Percentiles rank a stretch among this genome's conserved stretches.
Conservation (phyloP, 75 land plant genomes). For the Selaginella tamariscina region DNA sequence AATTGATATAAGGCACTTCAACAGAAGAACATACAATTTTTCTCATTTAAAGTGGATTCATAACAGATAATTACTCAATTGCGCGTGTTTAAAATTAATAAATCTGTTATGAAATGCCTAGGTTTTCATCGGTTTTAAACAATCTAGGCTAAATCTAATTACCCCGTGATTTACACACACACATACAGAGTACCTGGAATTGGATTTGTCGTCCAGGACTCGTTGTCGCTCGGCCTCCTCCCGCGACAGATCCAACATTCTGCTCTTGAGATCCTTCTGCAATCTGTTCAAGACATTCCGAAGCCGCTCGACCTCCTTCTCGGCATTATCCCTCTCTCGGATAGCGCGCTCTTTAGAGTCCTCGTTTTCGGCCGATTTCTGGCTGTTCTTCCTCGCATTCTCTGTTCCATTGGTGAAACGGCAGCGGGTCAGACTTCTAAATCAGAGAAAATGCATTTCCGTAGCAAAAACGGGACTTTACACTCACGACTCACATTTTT, state of each 20-base stretch:
- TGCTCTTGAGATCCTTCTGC: slow-evolving; percentile 65
- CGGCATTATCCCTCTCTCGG: slow-evolving; percentile 73
- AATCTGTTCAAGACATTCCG: slow-evolving; percentile 50
- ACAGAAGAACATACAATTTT: too few species aligned
- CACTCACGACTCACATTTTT: background rate
- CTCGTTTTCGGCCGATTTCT: slow-evolving; percentile 19
- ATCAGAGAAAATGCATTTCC: too few species aligned
- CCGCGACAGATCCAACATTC: slow-evolving; percentile 76
- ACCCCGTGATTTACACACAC: too few species aligned
- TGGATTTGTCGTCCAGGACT: slow-evolving; percentile 67
- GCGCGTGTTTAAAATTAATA: too few species aligned
- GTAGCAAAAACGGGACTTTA: background rate
- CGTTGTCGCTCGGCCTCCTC: slow-evolving; percentile 89
- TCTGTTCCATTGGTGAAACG: background rate
- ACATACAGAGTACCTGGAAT: slow-evolving; percentile 78
- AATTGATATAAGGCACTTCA: too few species aligned
- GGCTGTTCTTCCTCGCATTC: slow-evolving; percentile 14
- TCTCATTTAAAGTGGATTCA: too few species aligned
- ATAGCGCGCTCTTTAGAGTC: slow-evolving; percentile 54
- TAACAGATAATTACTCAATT: too few species aligned
- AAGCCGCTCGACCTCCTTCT: slow-evolving; percentile 80
- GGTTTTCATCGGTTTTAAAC: too few species aligned
- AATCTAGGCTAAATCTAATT: too few species aligned
- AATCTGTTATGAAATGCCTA: too few species aligned
- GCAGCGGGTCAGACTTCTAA: too few species aligned